Conservation (phyloP, 192 early-diverging fungal genomes). For the Chytriomyces hyalinus region DNA sequence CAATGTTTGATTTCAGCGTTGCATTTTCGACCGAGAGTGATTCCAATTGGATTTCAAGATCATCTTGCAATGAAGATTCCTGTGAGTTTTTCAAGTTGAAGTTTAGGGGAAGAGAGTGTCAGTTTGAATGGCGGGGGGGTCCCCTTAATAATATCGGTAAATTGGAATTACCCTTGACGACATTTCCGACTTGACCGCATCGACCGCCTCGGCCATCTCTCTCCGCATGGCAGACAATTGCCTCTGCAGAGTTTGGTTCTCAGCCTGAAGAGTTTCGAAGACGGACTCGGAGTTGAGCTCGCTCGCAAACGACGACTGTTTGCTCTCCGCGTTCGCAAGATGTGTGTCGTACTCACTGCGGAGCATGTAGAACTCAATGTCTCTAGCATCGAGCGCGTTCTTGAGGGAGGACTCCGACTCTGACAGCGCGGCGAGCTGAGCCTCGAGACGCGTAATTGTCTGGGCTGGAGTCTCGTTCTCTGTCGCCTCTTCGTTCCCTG, state of each 20-base stretch:
- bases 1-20: neutral
- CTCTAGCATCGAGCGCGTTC: constrained; percentile 1
- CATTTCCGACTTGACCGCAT: constrained; percentile 3
- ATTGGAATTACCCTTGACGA: constrained; percentile 2
- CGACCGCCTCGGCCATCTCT: constrained; percentile 7
- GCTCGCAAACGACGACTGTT: constrained; percentile 10
- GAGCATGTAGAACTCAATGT: constrained; percentile 24
- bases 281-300: constrained; percentile 32
- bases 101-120: too few species aligned
- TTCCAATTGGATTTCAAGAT: neutral
- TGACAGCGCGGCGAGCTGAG: neutral
- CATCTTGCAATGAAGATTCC: neutral
- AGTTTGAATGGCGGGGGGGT: too few species aligned
- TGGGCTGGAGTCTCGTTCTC: neutral
- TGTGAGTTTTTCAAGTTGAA: neutral
- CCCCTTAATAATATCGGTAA: neutral
- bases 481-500: neutral
- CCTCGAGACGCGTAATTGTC: neutral
- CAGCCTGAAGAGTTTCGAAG: constrained; percentile 12
- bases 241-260: constrained; percentile 13
- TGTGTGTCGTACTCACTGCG: constrained; percentile 8
- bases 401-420: neutral
- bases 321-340: neutral
- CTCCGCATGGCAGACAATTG: constrained; percentile 12
- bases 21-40: neutral